Evolutionary conservation across 371 early-diverging fungal genomes (phyloP), one percentile per base, ranked within the genome.

Genomic region (Mortierella sp.): DNA sequence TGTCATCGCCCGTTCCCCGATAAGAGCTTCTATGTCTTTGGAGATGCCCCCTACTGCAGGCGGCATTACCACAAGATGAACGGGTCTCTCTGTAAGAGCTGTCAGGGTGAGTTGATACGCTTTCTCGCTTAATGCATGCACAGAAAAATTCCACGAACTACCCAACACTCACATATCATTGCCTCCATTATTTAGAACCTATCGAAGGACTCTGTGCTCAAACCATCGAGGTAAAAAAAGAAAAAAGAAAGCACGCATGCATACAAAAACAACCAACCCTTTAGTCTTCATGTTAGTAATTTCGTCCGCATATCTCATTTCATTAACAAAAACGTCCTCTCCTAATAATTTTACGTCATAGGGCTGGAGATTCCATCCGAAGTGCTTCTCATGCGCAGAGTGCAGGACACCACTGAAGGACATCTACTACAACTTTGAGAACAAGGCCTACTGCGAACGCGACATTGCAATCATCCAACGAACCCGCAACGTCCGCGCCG

Each of bases 151-250:
- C n/a, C n/a, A n/a, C n/a, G n/a, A n/a, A n/a, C n/a, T n/a, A n/a
- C n/a, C n/a, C n/a, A n/a, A n/a, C n/a, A n/a, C n/a, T n/a, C n/a
- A n/a, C n/a, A n/a, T n/a, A n/a, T n/a, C n/a, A n/a, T n/a, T n/a
- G n/a, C n/a, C n/a, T n/a, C n/a, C n/a, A n/a, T n/a, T n/a, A n/a
- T n/a, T n/a, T n/a, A n/a, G 89, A 92, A 34, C 94, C 95, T 6
- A 96, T 96, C 71, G 96, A 96, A 80, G 96, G 96, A 1, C 91
- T 93, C 1, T 95, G 95, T 84, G 94, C 93, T 8, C 93, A 94
- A 70, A 93, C 95, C 19, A 83, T 87, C 39, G 95, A 96, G 87
- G 91, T 83, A 83, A 70, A 64, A n/a, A 58, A 37, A 40, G 39
- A 52, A 34, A 11, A 50, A 22, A 22, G 37, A 16, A 45, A 48